A percentile compares a stretch with the other conserved stretches of the same genome.
These are phyloP conservation scores for Tuber indicum DNA, from an alignment of 495 filamentous ascomycete genomes.

Conservation along the genomic window DNA sequence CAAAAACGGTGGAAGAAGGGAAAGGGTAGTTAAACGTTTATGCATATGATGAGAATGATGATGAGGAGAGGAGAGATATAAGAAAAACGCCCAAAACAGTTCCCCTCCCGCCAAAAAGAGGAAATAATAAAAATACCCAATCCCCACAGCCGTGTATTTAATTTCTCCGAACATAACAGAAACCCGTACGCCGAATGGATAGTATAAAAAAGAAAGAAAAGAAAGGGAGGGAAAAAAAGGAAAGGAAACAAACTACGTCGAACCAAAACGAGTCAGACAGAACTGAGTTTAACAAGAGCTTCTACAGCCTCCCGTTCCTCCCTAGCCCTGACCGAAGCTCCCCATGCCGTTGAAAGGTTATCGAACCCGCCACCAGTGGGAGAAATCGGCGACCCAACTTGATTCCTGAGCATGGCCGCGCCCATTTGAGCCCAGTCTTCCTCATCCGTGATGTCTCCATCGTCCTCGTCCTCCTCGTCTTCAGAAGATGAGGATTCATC, in stretches of 20 bases:
- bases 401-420: conserved; percentile 64
- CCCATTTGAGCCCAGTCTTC: conserved; percentile 95
- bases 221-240: too few relatives aligned
- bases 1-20: conserved; percentile 22
- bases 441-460: conserved; percentile 84
- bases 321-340: conserved; percentile 30
- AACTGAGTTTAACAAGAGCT: conserved; percentile 42
- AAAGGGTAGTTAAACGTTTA: conserved; percentile 17
- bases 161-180: neutral
- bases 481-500: conserved; percentile 71
- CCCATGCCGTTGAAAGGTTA: conserved; percentile 10
- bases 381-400: conserved; percentile 38
- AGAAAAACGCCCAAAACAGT: conserved; percentile 34
- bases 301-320: conserved; percentile 42
- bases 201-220: neutral
- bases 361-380: conserved; percentile 34
- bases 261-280: conserved; percentile 34
- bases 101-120: conserved; percentile 18
- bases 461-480: conserved; percentile 58
- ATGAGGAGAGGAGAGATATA: conserved; percentile 20
- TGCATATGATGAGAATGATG: neutral
- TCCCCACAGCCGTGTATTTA: conserved; percentile 6
- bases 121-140: conserved; percentile 19
- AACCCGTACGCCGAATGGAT: neutral
- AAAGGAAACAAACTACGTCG: conserved; percentile 19